A percentile compares a stretch with the other conserved stretches of the same genome.
Evolutionary conservation across 2,329 filamentous ascomycete species (phyloP).

Genomic region (Ceratocystis smalleyi): DNA sequence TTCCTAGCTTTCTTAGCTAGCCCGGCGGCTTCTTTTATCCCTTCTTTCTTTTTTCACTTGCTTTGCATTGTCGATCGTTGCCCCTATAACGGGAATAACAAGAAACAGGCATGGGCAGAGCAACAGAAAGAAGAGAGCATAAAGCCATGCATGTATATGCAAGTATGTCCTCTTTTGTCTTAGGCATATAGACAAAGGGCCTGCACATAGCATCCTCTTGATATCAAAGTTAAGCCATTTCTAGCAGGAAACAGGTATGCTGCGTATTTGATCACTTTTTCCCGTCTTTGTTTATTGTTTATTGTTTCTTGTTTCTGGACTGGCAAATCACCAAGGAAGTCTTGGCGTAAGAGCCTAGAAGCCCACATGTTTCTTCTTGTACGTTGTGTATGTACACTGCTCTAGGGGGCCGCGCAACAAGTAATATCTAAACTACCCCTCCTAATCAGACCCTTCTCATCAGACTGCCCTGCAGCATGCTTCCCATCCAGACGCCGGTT

Average conservation of each 20-base stretch:
- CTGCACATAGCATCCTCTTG: neutral
- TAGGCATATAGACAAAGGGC: neutral
- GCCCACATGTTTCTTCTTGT: neutral
- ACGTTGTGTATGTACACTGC: neutral
- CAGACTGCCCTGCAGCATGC: too few species aligned
- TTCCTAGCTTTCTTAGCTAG: neutral
- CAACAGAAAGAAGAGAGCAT: neutral
- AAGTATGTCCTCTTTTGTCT: neutral
- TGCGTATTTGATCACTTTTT: neutral
- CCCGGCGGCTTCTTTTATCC: neutral
- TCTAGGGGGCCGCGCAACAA: too few species aligned
- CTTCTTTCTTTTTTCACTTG: neutral
- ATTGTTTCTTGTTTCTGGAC: neutral
- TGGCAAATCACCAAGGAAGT: neutral
- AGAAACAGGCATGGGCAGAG: neutral
- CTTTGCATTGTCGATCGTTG: neutral
- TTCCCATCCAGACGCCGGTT: too few species aligned
- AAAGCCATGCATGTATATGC: neutral
- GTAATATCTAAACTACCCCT: too few species aligned
- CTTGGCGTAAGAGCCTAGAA: neutral
- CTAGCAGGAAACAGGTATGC: neutral
- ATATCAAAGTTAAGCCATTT: neutral
- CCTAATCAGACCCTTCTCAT: too few species aligned
- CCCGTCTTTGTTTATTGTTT: neutral
- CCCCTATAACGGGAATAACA: neutral